Percentiles rank a stretch among this genome's conserved stretches.
These are phyloP conservation scores for Irpex sp. DNA, from an alignment of 1,284 basidiomycete genomes.

Conservation along the genomic window DNA sequence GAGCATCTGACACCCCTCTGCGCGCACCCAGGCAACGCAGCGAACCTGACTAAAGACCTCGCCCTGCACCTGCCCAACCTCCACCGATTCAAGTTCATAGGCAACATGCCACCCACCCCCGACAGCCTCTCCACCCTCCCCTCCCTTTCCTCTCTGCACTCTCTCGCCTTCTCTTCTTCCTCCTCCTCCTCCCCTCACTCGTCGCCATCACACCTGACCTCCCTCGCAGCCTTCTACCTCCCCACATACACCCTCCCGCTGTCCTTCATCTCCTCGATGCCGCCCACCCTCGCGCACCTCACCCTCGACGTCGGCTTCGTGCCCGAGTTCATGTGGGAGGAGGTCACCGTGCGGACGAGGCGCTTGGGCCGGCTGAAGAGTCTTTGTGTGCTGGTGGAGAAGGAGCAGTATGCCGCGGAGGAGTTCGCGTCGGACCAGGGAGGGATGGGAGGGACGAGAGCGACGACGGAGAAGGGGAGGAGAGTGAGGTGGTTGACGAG, in stretches of 20 bases:
- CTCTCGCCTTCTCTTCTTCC: not conserved
- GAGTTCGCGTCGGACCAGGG: not conserved
- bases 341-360: not conserved
- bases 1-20: not conserved
- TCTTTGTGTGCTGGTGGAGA: not conserved
- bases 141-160: not conserved
- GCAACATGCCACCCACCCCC: not conserved
- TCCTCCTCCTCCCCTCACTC: not conserved
- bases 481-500: not conserved
- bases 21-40: not conserved
- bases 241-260: not conserved
- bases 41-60: not conserved
- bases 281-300: not conserved
- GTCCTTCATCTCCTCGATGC: not conserved
- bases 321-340: not conserved
- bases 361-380: not conserved
- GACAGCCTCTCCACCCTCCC: not conserved
- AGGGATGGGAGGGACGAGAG: not conserved
- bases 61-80: not conserved
- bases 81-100: constrained; percentile 1
- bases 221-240: not conserved
- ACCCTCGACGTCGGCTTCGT: not conserved
- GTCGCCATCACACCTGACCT: not conserved
- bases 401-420: not conserved
- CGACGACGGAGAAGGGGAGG: not conserved